Evolutionary conservation across 2,329 filamentous ascomycete species (phyloP), one percentile per base, ranked within the genome.

Genomic region (Delphinella strobiligena): DNA sequence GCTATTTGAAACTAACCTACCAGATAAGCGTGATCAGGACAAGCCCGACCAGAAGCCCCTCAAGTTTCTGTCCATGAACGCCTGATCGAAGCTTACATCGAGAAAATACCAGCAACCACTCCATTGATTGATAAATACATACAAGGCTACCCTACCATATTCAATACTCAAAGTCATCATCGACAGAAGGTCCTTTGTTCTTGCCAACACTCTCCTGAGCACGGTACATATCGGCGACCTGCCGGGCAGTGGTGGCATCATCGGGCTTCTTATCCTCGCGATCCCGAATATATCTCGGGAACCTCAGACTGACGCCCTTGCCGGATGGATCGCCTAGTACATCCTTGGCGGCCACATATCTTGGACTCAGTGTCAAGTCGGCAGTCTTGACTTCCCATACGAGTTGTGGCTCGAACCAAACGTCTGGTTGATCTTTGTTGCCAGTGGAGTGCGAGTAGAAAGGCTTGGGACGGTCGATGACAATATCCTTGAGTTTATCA

Each of bases 321-420:
- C 79, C 80, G 22, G 80, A 67, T 0, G 72, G 72, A 43, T 84
- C 82, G 11, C 19, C 19, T 16, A 48, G 40, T 11, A 37, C 36
- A 42, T 58, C 56, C 34, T 75, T 76, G 1, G 84, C 91, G n/a
- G 91, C 91, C 62, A 88, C 86, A 63, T 98, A 98, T 30, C 88
- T 71, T 18, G 91, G 91, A 50, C 82, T 89, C 16, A 98, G 72
- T 2, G 91, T 96, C 51, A 98, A 62, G 67, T 98, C 91, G 1
- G 91, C 91, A 10, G 89, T 93, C 68, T 89, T 93, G 50, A 98
- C 88, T 63, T 98, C 91, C 91, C 91, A 98, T 1, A 98, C 91
- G 52, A 82, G 80, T 31, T 79, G 78, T 11, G 91, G 85, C 68
- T 98, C 91, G 58, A 98, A 91, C 91, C 91, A 98, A 29, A 98